Percentiles rank a stretch among this genome's conserved stretches.
Evolutionary conservation across 2,329 filamentous ascomycete genomes (phyloP).

Genomic region (Fusarium abutilonis): DNA sequence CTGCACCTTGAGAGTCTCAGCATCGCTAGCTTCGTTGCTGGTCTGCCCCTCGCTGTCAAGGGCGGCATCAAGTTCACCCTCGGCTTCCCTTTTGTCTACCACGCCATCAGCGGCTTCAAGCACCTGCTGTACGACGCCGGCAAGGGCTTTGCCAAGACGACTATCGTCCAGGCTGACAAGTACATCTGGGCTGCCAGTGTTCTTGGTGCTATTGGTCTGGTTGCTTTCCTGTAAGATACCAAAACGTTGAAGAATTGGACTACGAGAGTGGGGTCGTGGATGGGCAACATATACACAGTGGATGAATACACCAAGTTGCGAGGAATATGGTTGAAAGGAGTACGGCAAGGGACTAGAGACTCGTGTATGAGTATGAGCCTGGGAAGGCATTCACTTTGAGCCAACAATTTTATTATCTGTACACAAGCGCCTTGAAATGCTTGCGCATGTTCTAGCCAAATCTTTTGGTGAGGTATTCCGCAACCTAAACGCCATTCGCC

Average conservation of each 20-base stretch:
- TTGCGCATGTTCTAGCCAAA: slow-evolving; percentile 27
- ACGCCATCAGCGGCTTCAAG: slow-evolving; percentile 64
- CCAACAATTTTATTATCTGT: slow-evolving; percentile 41
- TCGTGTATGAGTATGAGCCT: slow-evolving; percentile 39
- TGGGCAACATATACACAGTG: slow-evolving; percentile 13
- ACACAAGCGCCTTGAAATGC: slow-evolving; percentile 33
- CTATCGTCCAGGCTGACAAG: slow-evolving; percentile 59
- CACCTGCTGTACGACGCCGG: slow-evolving; percentile 65
- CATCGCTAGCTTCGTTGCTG: slow-evolving; percentile 68
- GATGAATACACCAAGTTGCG: slow-evolving; percentile 29
- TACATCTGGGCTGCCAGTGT: slow-evolving; percentile 61
- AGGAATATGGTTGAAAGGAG: slow-evolving; percentile 13
- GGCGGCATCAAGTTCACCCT: slow-evolving; percentile 64
- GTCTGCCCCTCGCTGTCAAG: slow-evolving; percentile 68
- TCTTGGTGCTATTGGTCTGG: slow-evolving; percentile 56
- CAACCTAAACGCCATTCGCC: slow-evolving; percentile 45
- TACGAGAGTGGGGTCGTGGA: background rate
- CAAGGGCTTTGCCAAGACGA: slow-evolving; percentile 60
- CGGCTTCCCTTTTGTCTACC: slow-evolving; percentile 69
- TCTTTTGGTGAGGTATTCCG: slow-evolving; percentile 28
- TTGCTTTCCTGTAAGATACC: slow-evolving; percentile 57
- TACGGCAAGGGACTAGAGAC: slow-evolving; percentile 12
- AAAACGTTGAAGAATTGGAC: slow-evolving; percentile 3
- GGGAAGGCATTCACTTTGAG: slow-evolving; percentile 37
- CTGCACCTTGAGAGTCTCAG: slow-evolving; percentile 68